Percentiles rank a stretch among this genome's conserved stretches.
Conservation (phyloP, 2,329 filamentous ascomycete genomes). For the Ophiostoma tasmaniense region DNA sequence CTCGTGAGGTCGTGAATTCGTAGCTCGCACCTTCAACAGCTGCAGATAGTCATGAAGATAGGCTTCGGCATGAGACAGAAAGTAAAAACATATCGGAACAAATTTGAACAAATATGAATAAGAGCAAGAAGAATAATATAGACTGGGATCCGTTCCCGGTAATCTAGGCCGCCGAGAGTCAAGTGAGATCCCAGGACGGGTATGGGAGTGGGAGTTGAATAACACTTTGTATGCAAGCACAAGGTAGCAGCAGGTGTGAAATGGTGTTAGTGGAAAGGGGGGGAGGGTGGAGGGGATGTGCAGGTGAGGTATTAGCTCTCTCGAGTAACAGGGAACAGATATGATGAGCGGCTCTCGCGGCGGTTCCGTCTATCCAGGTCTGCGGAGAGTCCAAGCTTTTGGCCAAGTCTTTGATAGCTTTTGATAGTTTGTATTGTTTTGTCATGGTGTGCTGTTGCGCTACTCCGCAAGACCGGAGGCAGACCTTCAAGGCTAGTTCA, state of each 20-base stretch:
- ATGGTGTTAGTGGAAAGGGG: slow-evolving; percentile 2
- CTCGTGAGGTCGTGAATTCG: not conserved
- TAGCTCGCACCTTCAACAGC: no score
- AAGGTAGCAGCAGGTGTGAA: not conserved
- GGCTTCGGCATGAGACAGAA: not conserved
- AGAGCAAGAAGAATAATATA: not conserved
- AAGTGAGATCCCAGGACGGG: no score
- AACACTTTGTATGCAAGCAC: not conserved
- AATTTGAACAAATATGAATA: not conserved
- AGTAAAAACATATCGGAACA: not conserved
- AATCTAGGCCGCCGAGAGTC: not conserved
- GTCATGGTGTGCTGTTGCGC: not conserved
- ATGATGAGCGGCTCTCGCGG: not conserved
- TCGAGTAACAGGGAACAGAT: not conserved
- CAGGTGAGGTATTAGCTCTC: not conserved
- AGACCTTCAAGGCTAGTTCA: not conserved
- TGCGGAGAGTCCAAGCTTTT: not conserved
- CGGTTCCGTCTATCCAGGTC: not conserved
- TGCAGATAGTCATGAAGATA: not conserved
- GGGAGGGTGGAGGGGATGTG: not conserved
- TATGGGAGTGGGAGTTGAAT: no score
- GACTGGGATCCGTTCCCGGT: not conserved
- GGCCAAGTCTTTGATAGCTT: not conserved
- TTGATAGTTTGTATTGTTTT: not conserved
- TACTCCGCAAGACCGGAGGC: not conserved